Evolutionary conservation across 495 filamentous ascomycete genomes (phyloP).

Genomic region (Penicillium waksmanii): DNA sequence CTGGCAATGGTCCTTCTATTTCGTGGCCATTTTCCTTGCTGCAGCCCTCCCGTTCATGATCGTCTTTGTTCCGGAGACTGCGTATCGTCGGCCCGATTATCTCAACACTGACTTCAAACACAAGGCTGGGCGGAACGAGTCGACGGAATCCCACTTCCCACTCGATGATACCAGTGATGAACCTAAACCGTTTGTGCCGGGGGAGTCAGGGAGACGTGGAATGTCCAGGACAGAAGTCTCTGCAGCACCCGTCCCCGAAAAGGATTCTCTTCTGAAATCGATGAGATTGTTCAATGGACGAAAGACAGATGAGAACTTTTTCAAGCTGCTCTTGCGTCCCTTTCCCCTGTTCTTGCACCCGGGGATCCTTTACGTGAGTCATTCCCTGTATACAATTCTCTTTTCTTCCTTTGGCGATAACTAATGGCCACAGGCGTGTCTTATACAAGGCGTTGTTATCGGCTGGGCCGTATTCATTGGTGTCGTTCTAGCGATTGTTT

Average conservation of each 20-base stretch:
- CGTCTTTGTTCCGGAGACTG: slow-evolving; percentile 85
- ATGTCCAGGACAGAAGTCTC: slow-evolving; percentile 19
- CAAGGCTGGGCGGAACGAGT: slow-evolving; percentile 18
- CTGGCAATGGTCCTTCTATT: slow-evolving; percentile 80
- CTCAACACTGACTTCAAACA: slow-evolving; percentile 64
- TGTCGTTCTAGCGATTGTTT: slow-evolving; percentile 81
- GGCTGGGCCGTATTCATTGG: slow-evolving; percentile 96
- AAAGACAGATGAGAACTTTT: slow-evolving; percentile 67
- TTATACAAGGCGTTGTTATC: slow-evolving; percentile 89
- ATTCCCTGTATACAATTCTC: not conserved
- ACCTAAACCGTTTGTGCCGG: slow-evolving; percentile 21
- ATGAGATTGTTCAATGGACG: slow-evolving; percentile 79
- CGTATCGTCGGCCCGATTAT: slow-evolving; percentile 65
- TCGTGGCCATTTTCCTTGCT: slow-evolving; percentile 68
- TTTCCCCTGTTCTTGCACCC: slow-evolving; percentile 77
- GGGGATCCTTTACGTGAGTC: slow-evolving; percentile 73
- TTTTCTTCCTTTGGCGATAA: not conserved
- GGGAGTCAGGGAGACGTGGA: not conserved
- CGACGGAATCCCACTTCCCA: slow-evolving; percentile 19
- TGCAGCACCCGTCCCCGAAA: slow-evolving; percentile 30
- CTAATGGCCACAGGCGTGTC: slow-evolving; percentile 58
- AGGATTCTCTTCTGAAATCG: slow-evolving; percentile 55
- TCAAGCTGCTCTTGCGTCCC: slow-evolving; percentile 63
- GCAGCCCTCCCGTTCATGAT: slow-evolving; percentile 67
- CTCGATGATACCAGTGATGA: slow-evolving; percentile 12